phyloP scores from a whole-genome alignment of 1,284 basidiomycete genomes.

The Heterobasidion annosum region DNA sequence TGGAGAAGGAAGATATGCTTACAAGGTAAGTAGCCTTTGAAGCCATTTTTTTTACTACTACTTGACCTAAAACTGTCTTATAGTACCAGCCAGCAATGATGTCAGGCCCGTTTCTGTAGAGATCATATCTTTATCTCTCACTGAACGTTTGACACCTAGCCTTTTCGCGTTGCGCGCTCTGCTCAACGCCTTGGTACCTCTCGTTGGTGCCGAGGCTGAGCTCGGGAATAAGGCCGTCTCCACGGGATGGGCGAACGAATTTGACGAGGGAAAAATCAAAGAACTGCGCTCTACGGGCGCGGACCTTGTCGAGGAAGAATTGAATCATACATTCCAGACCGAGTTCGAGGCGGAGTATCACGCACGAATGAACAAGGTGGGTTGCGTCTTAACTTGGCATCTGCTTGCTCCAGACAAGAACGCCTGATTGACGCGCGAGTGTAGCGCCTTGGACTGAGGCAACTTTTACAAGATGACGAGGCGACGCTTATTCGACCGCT shows the following conservation, averaged over 20 bases:
- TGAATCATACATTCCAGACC: slow-evolving; percentile 48
- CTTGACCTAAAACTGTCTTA: slow-evolving; percentile 7
- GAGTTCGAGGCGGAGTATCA: slow-evolving; percentile 54
- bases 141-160: slow-evolving; percentile 23
- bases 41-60: slow-evolving; percentile 6
- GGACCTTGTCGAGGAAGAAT: slow-evolving; percentile 44
- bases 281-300: slow-evolving; percentile 54
- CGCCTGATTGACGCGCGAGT: not conserved
- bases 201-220: slow-evolving; percentile 73
- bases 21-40: slow-evolving; percentile 41
- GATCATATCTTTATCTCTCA: not conserved
- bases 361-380: slow-evolving; percentile 58
- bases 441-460: slow-evolving; percentile 71
- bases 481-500: slow-evolving; percentile 50
- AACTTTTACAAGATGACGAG: slow-evolving; percentile 49
- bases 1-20: slow-evolving; percentile 79
- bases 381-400: not conserved
- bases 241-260: slow-evolving; percentile 56
- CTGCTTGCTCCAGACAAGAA: too few relatives aligned
- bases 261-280: slow-evolving; percentile 41
- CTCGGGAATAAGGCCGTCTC: slow-evolving; percentile 42
- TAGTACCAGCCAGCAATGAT: slow-evolving; percentile 52
- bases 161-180: slow-evolving; percentile 75
- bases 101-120: slow-evolving; percentile 21
- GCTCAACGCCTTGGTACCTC: slow-evolving; percentile 64